Percentiles rank a stretch among this genome's conserved stretches.
Conservation (phyloP, 345 rosid species). For the Gossypium mustelinum region DNA sequence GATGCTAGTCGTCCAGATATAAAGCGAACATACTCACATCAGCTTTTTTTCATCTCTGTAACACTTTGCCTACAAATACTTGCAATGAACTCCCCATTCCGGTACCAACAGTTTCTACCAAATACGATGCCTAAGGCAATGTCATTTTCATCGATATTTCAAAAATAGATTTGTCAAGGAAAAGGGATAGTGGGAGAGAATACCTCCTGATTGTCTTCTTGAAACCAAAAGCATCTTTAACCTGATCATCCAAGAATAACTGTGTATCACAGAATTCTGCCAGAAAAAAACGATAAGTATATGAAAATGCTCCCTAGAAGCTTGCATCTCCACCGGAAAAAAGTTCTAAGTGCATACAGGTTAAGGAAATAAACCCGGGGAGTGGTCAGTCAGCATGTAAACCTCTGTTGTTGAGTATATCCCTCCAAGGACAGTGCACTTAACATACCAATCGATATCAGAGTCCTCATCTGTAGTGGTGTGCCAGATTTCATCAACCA, state of each 20-base stretch:
- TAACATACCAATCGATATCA: conserved; percentile 81
- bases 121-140: conserved; percentile 63
- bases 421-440: conserved; percentile 85
- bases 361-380: conserved; percentile 51
- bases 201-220: conserved; percentile 92
- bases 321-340: conserved; percentile 13
- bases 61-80: conserved; percentile 57
- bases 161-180: not conserved
- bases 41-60: conserved; percentile 33
- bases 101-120: conserved; percentile 81
- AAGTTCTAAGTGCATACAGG: not conserved
- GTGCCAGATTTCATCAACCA: conserved; percentile 90
- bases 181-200: not conserved
- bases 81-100: conserved; percentile 82
- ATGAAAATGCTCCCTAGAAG: not conserved
- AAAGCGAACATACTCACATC: not conserved
- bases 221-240: conserved; percentile 83
- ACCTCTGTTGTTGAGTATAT: conserved; percentile 91
- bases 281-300: conserved; percentile 9
- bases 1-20: not conserved
- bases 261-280: conserved; percentile 71
- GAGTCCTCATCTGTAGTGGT: conserved; percentile 68
- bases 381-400: conserved; percentile 90
- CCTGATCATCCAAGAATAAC: conserved; percentile 73
- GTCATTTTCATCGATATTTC: conserved; percentile 3